Evolutionary conservation across 23 red algal genomes (phyloP), one percentile per base, ranked within the genome.

Genomic region (Gracilaria domingensis): DNA sequence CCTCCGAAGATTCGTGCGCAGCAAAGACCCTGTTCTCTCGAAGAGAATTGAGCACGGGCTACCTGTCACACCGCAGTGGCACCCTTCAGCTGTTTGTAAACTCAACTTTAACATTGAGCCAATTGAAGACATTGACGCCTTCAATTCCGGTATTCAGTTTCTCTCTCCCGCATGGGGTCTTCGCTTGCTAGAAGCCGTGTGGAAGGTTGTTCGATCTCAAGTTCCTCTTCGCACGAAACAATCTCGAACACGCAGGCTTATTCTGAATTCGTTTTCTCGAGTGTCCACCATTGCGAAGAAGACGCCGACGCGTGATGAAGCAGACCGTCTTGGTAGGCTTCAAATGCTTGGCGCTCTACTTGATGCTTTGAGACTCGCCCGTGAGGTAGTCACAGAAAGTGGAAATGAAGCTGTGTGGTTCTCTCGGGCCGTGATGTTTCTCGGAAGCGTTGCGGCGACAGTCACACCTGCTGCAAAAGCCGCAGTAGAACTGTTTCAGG

Each of bases 381-480:
- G 92, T 54, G 83, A 88, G 79, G 72, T 88, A 18, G 72, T 94
- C 14, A 80, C 81, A 4, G 65, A 84, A 44, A 83, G 79, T 60
- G 89, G 89, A 30, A 83, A 54, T 7, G 77, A 92, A 60, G 89
- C 89, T 8, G 73, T 45, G 24, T 92, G 89, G 89, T 92, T 92
- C 61, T 75, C 89, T n/a, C 55, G 79, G 29, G 79, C 89, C 14
- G 81, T 23, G 21, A 60, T 77, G 12, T 75, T 61, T 83, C 79
- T 92, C 5, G 80, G 79, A 40, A 50, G 42, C 26, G 89, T 66
- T 32, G 89, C 89, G 2, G 79, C 77, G 11, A 92, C 89, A 11
- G 89, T 92, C 9, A 92, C 79, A 50, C 89, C 89, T 75, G 89
- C 89, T 57, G 89, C 89, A 39, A 92, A 92, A 84, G 89, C 89